Base-by-base conservation (phyloP, 257 asterid species). In the Leptodermis oblonga region DNA sequence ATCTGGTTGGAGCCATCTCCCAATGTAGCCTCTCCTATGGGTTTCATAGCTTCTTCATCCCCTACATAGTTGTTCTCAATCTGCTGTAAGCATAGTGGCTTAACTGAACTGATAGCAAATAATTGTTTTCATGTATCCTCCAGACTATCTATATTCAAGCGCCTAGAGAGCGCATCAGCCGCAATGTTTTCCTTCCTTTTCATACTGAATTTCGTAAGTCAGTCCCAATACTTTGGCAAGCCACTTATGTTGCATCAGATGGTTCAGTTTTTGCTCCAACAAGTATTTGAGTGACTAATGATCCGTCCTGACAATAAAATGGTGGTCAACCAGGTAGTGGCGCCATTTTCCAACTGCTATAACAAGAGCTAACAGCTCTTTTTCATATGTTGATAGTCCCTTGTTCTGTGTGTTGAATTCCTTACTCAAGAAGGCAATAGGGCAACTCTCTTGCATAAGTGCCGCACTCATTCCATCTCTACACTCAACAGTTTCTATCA, bases 171-270 rank as follows among this genome's bases (percentile, higher is more conserved):
- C 0, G 53, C 25, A 17, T 54, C 28, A 34, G 18, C 72, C 22
- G 9, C 18, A 1, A 3, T 22, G 18, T 58, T 58, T 2, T 14
- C 8, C 12, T 1, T 30, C 0, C 41, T 41, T 5, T 15, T 1
- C 9, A 5, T 58, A 58, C 0, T 28, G 42, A 26, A 58, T 58
- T 6, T 30, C 42, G 7, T 28, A 58, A 11, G 5, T 23, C 5
- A 33, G 0, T 14, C 12, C 41, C 26, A 31, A 4, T 1, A 59
- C 1, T 2, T 18, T 5, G 0, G 22, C 2, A 0, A 17, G 1
- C 23, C 23, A 30, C 5, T 31, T 15, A 34, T 30, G 43, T 6
- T 59, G 14, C 0, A 59, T 0, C 0, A 4, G 2, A 15, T 5
- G 14, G 0, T 10, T 31, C 1, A 59, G 12, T 10, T 6, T 59